Conservation (phyloP, 2,329 filamentous ascomycete genomes). For the Pyricularia sp. region DNA sequence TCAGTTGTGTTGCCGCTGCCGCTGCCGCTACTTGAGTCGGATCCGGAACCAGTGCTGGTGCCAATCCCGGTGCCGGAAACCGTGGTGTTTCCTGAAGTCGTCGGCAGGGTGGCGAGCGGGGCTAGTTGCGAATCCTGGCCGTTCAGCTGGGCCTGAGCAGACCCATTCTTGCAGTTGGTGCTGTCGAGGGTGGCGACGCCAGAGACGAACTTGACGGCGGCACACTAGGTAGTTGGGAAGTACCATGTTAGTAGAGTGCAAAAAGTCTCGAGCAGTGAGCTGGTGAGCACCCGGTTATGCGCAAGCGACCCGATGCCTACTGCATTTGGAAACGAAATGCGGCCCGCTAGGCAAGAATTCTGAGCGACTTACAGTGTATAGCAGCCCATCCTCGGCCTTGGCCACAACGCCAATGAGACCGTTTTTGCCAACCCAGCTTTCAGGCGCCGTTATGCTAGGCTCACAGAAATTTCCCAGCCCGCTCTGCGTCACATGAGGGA, state of each 20-base stretch:
- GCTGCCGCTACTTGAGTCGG: neutral
- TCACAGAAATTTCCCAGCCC: conserved; percentile 42
- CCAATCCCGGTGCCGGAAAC: neutral
- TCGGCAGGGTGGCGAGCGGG: neutral
- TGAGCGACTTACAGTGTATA: conserved; percentile 37
- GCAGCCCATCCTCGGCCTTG: conserved; percentile 38
- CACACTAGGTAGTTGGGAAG: conserved; percentile 27
- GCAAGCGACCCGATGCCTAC: neutral
- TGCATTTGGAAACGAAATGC: neutral
- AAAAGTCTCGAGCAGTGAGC: neutral
- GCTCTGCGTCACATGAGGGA: conserved; percentile 38
- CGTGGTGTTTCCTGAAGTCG: neutral
- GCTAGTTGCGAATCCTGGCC: neutral
- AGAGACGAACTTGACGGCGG: conserved; percentile 40
- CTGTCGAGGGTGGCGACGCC: conserved; percentile 16
- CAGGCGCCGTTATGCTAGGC: conserved; percentile 32
- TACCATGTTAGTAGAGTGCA: neutral
- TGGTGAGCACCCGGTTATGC: neutral
- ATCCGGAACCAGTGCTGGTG: neutral
- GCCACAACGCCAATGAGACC: conserved; percentile 40
- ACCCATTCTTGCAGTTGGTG: neutral
- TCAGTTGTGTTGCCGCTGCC: no score
- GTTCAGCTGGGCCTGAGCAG: neutral
- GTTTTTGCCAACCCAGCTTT: conserved; percentile 38
- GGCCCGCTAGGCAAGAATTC: conserved; percentile 4